A percentile compares a stretch with the other conserved stretches of the same genome.
Evolutionary conservation across 2,329 filamentous ascomycete genomes (phyloP).

Genomic region (Magnaporthiopsis rhizophila): DNA sequence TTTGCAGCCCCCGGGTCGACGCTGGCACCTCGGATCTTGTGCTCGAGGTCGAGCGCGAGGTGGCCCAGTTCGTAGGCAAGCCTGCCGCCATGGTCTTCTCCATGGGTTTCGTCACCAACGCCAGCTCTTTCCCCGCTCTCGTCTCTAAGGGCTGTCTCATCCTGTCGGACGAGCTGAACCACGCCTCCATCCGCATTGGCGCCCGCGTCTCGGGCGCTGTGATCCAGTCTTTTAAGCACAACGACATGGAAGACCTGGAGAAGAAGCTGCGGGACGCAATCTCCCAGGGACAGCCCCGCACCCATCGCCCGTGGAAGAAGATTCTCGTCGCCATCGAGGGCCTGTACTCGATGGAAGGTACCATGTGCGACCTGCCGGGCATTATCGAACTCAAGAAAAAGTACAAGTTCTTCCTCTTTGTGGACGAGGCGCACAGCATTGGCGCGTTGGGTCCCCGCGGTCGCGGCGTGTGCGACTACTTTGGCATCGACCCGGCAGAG

Average conservation of each 20-base stretch:
- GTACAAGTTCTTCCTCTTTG: conserved; percentile 94
- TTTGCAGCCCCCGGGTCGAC: conserved; percentile 75
- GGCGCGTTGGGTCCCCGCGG: conserved; percentile 84
- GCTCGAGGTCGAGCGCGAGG: conserved; percentile 78
- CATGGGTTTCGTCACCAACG: conserved; percentile 97
- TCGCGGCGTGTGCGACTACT: conserved; percentile 95
- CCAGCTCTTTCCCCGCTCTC: conserved; percentile 83
- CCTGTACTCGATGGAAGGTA: conserved; percentile 98
- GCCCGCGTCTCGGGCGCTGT: conserved; percentile 90
- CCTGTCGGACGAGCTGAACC: conserved; percentile 95
- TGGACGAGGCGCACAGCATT: conserved; percentile 95
- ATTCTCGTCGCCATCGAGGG: conserved; percentile 94
- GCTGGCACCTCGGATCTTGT: conserved; percentile 81
- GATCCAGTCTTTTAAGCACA: conserved; percentile 96
- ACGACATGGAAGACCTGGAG: conserved; percentile 86
- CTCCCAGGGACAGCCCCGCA: conserved; percentile 92
- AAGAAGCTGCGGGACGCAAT: conserved; percentile 82
- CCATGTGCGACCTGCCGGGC: conserved; percentile 94
- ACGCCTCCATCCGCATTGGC: conserved; percentile 93
- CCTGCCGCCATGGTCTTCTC: conserved; percentile 94
- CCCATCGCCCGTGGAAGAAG: conserved; percentile 99
- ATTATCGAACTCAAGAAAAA: conserved; percentile 80
- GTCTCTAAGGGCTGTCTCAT: conserved; percentile 90
- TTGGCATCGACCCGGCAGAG: conserved; percentile 77
- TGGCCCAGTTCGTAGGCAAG: conserved; percentile 91